Evolutionary conservation across 2,329 filamentous ascomycete species (phyloP).

Genomic region (Paecilomyces variotii): DNA sequence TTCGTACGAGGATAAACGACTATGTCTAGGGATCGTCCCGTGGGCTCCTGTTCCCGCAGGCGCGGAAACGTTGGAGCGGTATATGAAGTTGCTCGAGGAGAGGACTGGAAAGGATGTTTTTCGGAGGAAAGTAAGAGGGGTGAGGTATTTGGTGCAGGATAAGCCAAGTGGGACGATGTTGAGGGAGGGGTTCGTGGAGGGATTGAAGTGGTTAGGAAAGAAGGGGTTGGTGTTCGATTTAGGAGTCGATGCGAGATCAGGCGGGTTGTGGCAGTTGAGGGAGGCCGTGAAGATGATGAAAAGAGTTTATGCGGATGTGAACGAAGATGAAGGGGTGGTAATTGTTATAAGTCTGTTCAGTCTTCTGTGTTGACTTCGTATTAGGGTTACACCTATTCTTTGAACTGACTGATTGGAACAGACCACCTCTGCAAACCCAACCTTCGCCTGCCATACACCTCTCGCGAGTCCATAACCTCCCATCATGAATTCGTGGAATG

Average conservation of each 20-base stretch:
- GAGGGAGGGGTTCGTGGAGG: conserved; percentile 54
- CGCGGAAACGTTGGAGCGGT: conserved; percentile 51
- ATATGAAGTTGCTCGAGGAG: conserved; percentile 55
- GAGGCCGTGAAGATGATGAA: conserved; percentile 64
- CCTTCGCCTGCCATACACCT: conserved; percentile 50
- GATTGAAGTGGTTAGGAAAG: conserved; percentile 56
- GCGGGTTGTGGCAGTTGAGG: conserved; percentile 65
- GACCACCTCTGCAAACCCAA: conserved; percentile 90
- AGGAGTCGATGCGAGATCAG: conserved; percentile 71
- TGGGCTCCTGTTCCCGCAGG: conserved; percentile 79
- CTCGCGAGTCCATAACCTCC: conserved; percentile 26
- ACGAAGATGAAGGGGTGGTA: conserved; percentile 46
- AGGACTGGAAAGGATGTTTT: conserved; percentile 48
- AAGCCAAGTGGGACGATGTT: conserved; percentile 61
- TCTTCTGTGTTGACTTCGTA: neutral
- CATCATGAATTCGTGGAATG: conserved; percentile 59
- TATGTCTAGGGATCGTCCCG: conserved; percentile 64
- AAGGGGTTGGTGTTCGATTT: conserved; percentile 68
- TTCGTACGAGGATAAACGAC: conserved; percentile 39
- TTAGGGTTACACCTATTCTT: neutral
- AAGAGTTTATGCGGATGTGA: conserved; percentile 55
- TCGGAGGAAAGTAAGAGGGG: conserved; percentile 65
- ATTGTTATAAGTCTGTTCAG: conserved; percentile 55
- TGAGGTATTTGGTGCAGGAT: conserved; percentile 76
- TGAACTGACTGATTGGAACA: conserved; percentile 27